These are phyloP conservation scores for Hypoxylon intermedium DNA, from an alignment of 495 filamentous ascomycete species.

Conservation along the genomic window DNA sequence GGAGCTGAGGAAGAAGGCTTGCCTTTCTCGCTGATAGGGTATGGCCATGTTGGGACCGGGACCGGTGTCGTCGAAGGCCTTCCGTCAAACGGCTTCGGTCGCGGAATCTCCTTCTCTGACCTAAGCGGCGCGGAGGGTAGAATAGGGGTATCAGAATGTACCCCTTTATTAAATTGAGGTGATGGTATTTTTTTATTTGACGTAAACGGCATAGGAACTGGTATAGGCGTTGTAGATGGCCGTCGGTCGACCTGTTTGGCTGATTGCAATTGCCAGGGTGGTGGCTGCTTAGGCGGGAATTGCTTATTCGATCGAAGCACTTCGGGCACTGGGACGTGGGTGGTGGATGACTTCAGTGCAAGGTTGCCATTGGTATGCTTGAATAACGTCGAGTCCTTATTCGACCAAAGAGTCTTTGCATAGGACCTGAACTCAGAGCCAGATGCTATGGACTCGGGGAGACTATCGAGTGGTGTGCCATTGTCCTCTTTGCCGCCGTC, in stretches of 20 bases:
- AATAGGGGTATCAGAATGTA: conserved; percentile 1
- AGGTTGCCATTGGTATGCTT: conserved; percentile 27
- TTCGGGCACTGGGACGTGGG: conserved; percentile 23
- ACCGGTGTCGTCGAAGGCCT: conserved; percentile 25
- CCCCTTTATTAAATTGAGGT: neutral
- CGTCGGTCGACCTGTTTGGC: conserved; percentile 2
- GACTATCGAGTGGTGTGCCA: conserved; percentile 12
- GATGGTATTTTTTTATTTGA: neutral
- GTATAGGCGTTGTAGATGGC: conserved; percentile 20
- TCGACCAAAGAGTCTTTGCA: conserved; percentile 23
- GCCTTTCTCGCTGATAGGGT: neutral
- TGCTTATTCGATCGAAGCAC: conserved; percentile 23
- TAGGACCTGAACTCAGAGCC: conserved; percentile 22
- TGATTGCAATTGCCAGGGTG: neutral
- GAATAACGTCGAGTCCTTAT: conserved; percentile 26
- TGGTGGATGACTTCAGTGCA: conserved; percentile 26
- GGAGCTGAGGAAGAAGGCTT: conserved; percentile 4
- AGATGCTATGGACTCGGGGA: conserved; percentile 17
- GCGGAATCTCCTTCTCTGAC: conserved; percentile 1
- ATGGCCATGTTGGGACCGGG: conserved; percentile 18
- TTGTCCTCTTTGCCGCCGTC: no score
- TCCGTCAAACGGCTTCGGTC: neutral
- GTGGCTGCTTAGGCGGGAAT: conserved; percentile 6
- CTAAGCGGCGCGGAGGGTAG: conserved; percentile 8
- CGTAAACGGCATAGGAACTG: conserved; percentile 17